These are phyloP conservation scores for Phytophthora sojae DNA, from an alignment of 352 stramenopile species.

Conservation along the genomic window DNA sequence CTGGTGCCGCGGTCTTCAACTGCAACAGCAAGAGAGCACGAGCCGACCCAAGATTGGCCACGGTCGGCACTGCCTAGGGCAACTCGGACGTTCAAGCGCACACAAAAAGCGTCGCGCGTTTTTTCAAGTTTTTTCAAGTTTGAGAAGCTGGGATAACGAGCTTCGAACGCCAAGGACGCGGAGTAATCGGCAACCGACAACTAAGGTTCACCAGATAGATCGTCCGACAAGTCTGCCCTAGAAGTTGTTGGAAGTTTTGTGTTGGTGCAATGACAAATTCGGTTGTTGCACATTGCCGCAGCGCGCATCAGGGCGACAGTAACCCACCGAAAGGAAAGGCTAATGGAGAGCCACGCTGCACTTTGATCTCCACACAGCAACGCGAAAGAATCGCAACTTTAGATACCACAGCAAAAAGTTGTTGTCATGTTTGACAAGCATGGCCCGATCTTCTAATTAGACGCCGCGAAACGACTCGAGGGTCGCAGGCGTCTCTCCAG, in stretches of 20 bases:
- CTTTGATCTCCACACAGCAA: background rate
- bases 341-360: background rate
- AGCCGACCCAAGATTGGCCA: background rate
- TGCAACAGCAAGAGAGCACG: background rate
- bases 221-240: too few species aligned
- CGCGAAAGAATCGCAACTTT: background rate
- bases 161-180: too few species aligned
- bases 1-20: conserved; percentile 1
- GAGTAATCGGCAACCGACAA: too few species aligned
- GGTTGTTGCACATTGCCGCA: too few species aligned
- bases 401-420: background rate
- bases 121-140: too few species aligned
- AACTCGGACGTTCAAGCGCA: background rate
- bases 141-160: too few species aligned
- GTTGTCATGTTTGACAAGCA: background rate
- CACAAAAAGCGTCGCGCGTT: background rate
- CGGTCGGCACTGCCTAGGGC: background rate
- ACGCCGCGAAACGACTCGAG: conserved; percentile 14
- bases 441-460: background rate
- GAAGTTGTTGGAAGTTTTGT: too few species aligned
- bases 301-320: background rate
- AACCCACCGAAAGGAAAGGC: background rate
- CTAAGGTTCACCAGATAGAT: too few species aligned
- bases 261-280: too few species aligned
- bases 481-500: conserved; percentile 8